Evolutionary conservation across 1,284 basidiomycete species (phyloP).

Genomic region (Ganoderma lucidum): DNA sequence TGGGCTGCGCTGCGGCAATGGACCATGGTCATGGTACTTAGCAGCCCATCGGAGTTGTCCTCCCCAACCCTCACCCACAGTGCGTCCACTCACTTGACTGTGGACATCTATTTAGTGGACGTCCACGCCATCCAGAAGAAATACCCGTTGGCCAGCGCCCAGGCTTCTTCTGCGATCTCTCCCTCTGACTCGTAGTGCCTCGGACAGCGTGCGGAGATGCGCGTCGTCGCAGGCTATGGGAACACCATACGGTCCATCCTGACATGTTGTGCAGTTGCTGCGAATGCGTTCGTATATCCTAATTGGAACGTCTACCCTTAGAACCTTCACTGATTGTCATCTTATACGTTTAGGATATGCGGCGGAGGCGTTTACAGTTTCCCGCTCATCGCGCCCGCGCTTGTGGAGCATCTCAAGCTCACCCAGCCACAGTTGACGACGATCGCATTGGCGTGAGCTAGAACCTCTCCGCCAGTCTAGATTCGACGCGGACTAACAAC

Average conservation of each 20-base stretch:
- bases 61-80: background rate
- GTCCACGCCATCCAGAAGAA: background rate
- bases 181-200: background rate
- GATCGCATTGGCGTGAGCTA: constrained; percentile 67
- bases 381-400: constrained; percentile 70
- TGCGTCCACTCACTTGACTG: background rate
- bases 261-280: constrained; percentile 62
- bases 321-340: constrained; percentile 7
- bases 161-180: background rate
- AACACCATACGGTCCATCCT: constrained; percentile 39
- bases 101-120: background rate
- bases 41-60: background rate
- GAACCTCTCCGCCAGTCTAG: background rate
- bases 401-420: constrained; percentile 65
- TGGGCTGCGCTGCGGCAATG: background rate
- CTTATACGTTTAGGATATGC: constrained; percentile 54
- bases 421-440: constrained; percentile 82
- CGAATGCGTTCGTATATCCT: constrained; percentile 60
- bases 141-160: background rate
- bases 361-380: constrained; percentile 82
- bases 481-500: constrained; percentile 1
- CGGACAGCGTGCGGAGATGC: constrained; percentile 7
- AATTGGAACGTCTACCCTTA: constrained; percentile 1
- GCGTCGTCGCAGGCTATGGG: constrained; percentile 12
- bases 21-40: too few relatives aligned